These are phyloP conservation scores for Solanum commersonii DNA, from an alignment of 257 asterid genomes.

Conservation along the genomic window DNA sequence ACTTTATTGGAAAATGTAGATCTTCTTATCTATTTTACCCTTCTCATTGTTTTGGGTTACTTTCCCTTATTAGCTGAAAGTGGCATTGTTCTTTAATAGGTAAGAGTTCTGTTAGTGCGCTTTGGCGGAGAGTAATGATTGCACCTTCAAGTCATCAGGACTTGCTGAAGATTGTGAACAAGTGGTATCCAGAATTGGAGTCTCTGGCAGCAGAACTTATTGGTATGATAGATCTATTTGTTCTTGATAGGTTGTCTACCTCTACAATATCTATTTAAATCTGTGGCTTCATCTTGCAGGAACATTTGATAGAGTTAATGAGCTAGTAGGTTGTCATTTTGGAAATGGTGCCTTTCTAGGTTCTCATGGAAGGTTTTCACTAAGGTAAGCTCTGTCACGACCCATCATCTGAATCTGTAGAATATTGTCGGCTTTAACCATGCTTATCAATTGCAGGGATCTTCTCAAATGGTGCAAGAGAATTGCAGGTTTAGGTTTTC, in stretches of 20 bases:
- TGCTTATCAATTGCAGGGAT: slow-evolving; percentile 46
- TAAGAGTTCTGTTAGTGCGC: slow-evolving; percentile 52
- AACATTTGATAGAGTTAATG: slow-evolving; percentile 54
- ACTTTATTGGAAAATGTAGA: background rate
- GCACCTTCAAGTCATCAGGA: slow-evolving; percentile 49
- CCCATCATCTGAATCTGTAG: background rate
- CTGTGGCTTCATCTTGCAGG: slow-evolving; percentile 27
- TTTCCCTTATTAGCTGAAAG: background rate
- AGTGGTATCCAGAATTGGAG: slow-evolving; percentile 65
- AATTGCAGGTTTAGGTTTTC: slow-evolving; percentile 36
- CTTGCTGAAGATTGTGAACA: slow-evolving; percentile 40
- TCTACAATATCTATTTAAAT: background rate
- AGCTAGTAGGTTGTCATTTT: slow-evolving; percentile 32
- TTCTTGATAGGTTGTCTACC: background rate
- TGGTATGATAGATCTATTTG: slow-evolving; percentile 28
- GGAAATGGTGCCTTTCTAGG: slow-evolving; percentile 31
- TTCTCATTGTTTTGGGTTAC: background rate
- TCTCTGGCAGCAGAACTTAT: slow-evolving; percentile 43
- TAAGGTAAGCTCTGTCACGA: slow-evolving; percentile 34
- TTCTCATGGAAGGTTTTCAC: slow-evolving; percentile 61
- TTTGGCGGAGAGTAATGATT: slow-evolving; percentile 80
- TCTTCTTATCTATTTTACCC: background rate
- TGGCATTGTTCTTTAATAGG: slow-evolving; percentile 25
- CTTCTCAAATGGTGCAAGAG: slow-evolving; percentile 90
- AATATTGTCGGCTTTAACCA: slow-evolving; percentile 3